Conservation (phyloP, 1,284 basidiomycete genomes). For the Cutaneotrichosporon cyanovorans region DNA sequence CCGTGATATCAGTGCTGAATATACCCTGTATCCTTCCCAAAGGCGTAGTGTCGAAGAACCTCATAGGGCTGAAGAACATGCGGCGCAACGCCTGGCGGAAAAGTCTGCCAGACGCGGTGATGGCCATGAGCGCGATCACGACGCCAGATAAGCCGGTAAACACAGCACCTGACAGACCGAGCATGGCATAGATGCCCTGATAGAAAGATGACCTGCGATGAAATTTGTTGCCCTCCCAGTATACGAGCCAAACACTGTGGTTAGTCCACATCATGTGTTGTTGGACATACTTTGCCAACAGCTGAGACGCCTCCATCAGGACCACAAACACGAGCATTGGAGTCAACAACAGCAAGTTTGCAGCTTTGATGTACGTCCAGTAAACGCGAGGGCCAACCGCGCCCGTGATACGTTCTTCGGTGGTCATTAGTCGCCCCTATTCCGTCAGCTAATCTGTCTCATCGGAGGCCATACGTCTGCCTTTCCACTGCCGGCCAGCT, state of each 20-base stretch:
- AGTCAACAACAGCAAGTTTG: constrained; percentile 12
- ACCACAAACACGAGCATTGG: constrained; percentile 5
- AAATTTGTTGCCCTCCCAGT: constrained; percentile 57
- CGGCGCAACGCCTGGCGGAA: constrained; percentile 53
- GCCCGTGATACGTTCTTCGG: constrained; percentile 34
- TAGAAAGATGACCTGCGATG: constrained; percentile 51
- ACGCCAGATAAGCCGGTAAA: constrained; percentile 59
- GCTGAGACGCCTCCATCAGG: constrained; percentile 10
- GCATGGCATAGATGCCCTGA: constrained; percentile 61
- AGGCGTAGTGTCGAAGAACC: constrained; percentile 62
- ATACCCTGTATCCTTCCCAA: constrained; percentile 58
- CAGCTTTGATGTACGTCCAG: constrained; percentile 17
- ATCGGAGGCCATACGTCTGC: no score
- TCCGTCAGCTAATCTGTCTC: no score
- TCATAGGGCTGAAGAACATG: constrained; percentile 62
- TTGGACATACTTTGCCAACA: constrained; percentile 5
- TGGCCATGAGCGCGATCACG: constrained; percentile 54
- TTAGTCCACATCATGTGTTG: neutral
- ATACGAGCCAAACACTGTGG: constrained; percentile 39
- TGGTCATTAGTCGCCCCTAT: constrained; percentile 17
- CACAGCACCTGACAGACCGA: constrained; percentile 52
- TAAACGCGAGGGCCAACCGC: constrained; percentile 26
- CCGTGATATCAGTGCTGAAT: constrained; percentile 50
- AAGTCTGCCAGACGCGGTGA: constrained; percentile 55
- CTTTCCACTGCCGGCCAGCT: constrained; percentile 55